phyloP scores from a whole-genome alignment of 2,329 filamentous ascomycete genomes.

The Aureobasidium sp. region DNA sequence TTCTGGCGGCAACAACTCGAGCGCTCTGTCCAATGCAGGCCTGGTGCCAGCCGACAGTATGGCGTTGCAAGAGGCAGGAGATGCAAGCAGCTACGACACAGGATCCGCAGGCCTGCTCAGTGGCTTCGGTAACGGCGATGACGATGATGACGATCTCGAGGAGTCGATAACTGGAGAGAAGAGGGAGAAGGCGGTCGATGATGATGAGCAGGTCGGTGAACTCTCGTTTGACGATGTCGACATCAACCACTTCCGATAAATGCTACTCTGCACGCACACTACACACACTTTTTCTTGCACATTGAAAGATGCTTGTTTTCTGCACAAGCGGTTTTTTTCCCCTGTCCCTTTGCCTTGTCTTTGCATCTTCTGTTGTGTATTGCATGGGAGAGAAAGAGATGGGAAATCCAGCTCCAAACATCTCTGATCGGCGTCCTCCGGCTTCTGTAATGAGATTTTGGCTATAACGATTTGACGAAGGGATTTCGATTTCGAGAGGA shows the following conservation, averaged over 20 bases:
- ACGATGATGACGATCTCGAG: slow-evolving; percentile 84
- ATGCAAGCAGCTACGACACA: slow-evolving; percentile 24
- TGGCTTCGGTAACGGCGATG: slow-evolving; percentile 90
- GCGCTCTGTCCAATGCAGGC: slow-evolving; percentile 56
- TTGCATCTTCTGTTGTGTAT: slow-evolving; percentile 1
- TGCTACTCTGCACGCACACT: neutral
- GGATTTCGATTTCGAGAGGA: neutral
- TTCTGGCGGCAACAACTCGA: slow-evolving; percentile 35
- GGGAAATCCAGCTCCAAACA: neutral
- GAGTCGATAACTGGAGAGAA: slow-evolving; percentile 45
- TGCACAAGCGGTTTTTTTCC: neutral
- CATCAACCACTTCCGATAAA: slow-evolving; percentile 48
- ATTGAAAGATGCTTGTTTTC: neutral
- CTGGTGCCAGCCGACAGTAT: slow-evolving; percentile 36
- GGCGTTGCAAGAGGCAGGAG: slow-evolving; percentile 25
- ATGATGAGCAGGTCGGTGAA: slow-evolving; percentile 60
- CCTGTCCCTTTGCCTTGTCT: neutral
- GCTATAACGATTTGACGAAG: slow-evolving; percentile 11
- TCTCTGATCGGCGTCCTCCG: neutral
- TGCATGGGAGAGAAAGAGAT: slow-evolving; percentile 3
- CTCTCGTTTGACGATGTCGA: slow-evolving; percentile 54
- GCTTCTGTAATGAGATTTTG: slow-evolving; percentile 9
- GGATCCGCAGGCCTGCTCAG: slow-evolving; percentile 44
- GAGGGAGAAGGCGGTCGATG: slow-evolving; percentile 37
- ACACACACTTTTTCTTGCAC: neutral